phyloP scores from a whole-genome alignment of 1,139 yeast genomes.

The Lodderomyces metapsilosis region DNA sequence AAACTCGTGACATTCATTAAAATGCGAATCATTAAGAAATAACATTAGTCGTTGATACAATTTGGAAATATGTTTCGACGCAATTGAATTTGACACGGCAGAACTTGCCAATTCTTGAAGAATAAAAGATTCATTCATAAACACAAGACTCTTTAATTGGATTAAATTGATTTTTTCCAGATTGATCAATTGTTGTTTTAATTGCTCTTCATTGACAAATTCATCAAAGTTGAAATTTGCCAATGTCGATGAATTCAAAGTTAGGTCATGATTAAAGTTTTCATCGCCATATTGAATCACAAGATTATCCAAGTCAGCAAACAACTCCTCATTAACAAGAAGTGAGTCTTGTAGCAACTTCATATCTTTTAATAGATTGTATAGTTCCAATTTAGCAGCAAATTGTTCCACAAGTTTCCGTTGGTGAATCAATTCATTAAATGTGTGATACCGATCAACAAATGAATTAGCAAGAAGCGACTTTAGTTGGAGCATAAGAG shows the following conservation, averaged over 20 bases:
- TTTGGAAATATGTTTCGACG: slow-evolving; percentile 32
- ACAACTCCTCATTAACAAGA: slow-evolving; percentile 41
- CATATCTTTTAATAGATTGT: slow-evolving; percentile 44
- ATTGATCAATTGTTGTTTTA: slow-evolving; percentile 14
- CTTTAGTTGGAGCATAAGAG: slow-evolving; percentile 47
- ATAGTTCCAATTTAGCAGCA: slow-evolving; percentile 22
- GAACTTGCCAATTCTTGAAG: slow-evolving; percentile 29
- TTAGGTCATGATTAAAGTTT: slow-evolving; percentile 8
- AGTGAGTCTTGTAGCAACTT: slow-evolving; percentile 59
- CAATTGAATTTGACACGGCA: slow-evolving; percentile 26
- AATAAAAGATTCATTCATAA: slow-evolving; percentile 26
- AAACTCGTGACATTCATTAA: slow-evolving; percentile 24
- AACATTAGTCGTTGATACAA: slow-evolving; percentile 31
- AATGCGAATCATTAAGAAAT: slow-evolving; percentile 28
- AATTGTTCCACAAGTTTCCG: slow-evolving; percentile 21
- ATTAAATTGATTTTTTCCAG: slow-evolving; percentile 24
- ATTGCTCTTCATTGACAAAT: slow-evolving; percentile 6
- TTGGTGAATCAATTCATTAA: slow-evolving; percentile 35
- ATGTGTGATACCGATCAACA: slow-evolving; percentile 32
- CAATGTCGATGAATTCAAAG: slow-evolving; percentile 17
- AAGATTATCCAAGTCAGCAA: slow-evolving; percentile 21
- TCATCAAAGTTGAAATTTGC: slow-evolving; percentile 19
- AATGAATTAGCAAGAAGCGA: slow-evolving; percentile 56
- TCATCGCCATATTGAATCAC: slow-evolving; percentile 14
- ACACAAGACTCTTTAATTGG: slow-evolving; percentile 26